phyloP scores from a whole-genome alignment of 768 basidiomycete species.

The Naganishia vaughanmartiniae region DNA sequence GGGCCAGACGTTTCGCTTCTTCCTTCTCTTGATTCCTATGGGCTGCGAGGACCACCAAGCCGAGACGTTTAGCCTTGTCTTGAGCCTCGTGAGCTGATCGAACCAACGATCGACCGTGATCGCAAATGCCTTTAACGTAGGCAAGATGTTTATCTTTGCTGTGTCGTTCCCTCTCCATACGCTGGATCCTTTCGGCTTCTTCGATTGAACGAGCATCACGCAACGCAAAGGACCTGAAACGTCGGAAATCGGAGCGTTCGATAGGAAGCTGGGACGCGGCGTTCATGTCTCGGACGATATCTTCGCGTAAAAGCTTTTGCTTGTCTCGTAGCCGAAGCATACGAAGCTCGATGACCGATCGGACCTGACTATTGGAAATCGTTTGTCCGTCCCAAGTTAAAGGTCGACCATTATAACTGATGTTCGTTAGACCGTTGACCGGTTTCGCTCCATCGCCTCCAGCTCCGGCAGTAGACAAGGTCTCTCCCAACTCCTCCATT shows the following conservation, averaged over 20 bases:
- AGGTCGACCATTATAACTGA: conserved; percentile 38
- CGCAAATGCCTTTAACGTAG: conserved; percentile 79
- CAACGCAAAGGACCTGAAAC: conserved; percentile 76
- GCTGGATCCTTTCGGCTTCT: conserved; percentile 82
- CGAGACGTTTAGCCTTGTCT: conserved; percentile 62
- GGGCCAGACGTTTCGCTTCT: conserved; percentile 93
- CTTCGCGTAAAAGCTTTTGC: conserved; percentile 79
- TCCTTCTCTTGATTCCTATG: conserved; percentile 92
- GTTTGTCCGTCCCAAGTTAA: conserved; percentile 53
- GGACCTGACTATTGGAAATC: conserved; percentile 69
- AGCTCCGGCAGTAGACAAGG: conserved; percentile 71
- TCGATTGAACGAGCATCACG: conserved; percentile 88
- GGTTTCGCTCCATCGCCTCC: conserved; percentile 63
- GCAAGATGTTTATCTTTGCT: conserved; percentile 96
- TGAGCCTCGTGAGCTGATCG: conserved; percentile 67
- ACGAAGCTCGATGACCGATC: conserved; percentile 90
- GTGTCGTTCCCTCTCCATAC: conserved; percentile 83
- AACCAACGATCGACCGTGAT: conserved; percentile 72
- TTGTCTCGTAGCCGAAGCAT: conserved; percentile 82
- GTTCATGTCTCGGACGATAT: conserved; percentile 79
- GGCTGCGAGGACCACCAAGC: conserved; percentile 75
- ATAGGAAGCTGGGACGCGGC: conserved; percentile 84
- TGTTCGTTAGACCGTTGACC: conserved; percentile 54
- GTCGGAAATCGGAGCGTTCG: conserved; percentile 87
- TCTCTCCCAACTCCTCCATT: conserved; percentile 69